These are phyloP conservation scores for Syzygium malaccense DNA, from an alignment of 441 rosid species.

Conservation along the genomic window DNA sequence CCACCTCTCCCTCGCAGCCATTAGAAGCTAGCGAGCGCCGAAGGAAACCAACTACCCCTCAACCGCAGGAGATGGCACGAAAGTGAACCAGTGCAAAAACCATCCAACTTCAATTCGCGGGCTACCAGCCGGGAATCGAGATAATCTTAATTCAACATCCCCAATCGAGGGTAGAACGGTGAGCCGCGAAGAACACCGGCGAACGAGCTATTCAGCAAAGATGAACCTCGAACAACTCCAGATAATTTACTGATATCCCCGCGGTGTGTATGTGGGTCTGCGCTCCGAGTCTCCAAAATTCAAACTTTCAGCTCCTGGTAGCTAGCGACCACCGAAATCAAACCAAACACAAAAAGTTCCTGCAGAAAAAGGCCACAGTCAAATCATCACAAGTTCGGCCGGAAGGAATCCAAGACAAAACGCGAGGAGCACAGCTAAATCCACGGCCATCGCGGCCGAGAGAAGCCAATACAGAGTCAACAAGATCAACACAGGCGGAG, in stretches of 20 bases:
- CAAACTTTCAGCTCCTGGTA: not conserved
- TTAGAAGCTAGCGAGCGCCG: constrained; percentile 6
- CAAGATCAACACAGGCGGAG: not conserved
- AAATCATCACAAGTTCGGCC: not conserved
- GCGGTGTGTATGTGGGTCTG: not conserved
- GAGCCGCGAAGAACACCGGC: constrained; percentile 18
- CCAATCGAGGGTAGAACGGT: constrained; percentile 4
- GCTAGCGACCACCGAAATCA: not conserved
- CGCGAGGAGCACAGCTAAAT: not conserved
- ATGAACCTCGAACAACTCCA: not conserved
- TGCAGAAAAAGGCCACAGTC: not conserved
- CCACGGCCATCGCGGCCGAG: not conserved
- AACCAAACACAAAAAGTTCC: not conserved
- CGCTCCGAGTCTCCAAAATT: not conserved
- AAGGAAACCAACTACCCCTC: constrained; percentile 2
- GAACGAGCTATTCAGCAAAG: not conserved
- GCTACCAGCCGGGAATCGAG: constrained; percentile 55
- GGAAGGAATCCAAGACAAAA: not conserved
- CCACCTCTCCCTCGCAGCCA: constrained; percentile 93
- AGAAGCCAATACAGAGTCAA: not conserved
- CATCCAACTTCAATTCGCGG: not conserved
- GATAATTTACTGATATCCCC: not conserved
- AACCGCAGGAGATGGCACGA: not conserved
- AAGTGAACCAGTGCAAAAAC: not conserved
- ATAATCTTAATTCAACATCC: constrained; percentile 49